phyloP scores from a whole-genome alignment of 2,329 filamentous ascomycete genomes.

The Cladosporium sp. region DNA sequence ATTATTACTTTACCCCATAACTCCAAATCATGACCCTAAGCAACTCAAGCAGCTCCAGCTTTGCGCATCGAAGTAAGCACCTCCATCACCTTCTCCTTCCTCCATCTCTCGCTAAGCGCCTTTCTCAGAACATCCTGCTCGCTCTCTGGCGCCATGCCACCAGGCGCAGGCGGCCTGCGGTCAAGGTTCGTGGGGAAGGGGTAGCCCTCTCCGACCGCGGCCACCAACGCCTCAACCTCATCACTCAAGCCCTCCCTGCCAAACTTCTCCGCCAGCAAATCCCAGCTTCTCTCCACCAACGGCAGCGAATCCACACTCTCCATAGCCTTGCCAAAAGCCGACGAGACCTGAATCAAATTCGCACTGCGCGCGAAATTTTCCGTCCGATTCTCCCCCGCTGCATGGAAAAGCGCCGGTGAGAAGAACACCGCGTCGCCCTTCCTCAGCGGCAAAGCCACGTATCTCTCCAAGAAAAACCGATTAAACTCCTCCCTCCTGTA shows the following conservation, averaged over 20 bases:
- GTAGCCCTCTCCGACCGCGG: conserved; percentile 55
- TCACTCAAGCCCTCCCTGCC: conserved; percentile 36
- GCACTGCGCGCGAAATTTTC: conserved; percentile 50
- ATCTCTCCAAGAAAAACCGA: conserved; percentile 50
- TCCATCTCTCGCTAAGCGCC: conserved; percentile 42
- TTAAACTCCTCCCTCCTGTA: conserved; percentile 53
- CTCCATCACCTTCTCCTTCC: conserved; percentile 36
- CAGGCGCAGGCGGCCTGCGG: conserved; percentile 50
- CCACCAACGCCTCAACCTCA: conserved; percentile 45
- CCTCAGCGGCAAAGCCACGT: conserved; percentile 49
- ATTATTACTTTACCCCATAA: too few species aligned
- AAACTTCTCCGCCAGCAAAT: conserved; percentile 33
- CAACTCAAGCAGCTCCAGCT: conserved; percentile 4
- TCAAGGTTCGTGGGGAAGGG: conserved; percentile 62
- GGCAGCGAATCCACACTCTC: conserved; percentile 54
- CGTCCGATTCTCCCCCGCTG: conserved; percentile 55
- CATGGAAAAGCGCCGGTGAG: conserved; percentile 60
- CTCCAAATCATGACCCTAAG: too few species aligned
- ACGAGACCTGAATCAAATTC: conserved; percentile 60
- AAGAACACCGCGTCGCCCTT: conserved; percentile 62
- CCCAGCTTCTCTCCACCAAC: conserved; percentile 46
- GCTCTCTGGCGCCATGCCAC: conserved; percentile 57
- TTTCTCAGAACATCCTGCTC: conserved; percentile 51
- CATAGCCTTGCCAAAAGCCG: conserved; percentile 62
- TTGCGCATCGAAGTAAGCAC: conserved; percentile 23